Conservation (phyloP, 768 basidiomycete species). For the Melanogaster broomeanus region DNA sequence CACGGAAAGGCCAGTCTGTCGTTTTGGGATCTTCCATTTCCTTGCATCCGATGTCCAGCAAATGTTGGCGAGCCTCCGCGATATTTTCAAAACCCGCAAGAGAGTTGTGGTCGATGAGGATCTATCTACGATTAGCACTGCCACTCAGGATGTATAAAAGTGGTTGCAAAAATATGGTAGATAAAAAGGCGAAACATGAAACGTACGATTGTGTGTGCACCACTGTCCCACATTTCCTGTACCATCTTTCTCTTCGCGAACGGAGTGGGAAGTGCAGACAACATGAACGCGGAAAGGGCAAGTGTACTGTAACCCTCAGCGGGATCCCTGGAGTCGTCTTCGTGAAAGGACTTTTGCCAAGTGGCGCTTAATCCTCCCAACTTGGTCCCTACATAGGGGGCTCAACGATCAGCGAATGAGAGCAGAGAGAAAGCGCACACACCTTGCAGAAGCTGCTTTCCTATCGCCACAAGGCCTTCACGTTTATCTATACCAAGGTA, state of each 20-base stretch:
- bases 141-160: not conserved
- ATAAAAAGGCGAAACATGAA: not conserved
- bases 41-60: slow-evolving; percentile 64
- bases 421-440: slow-evolving; percentile 13
- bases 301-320: slow-evolving; percentile 52
- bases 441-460: slow-evolving; percentile 64
- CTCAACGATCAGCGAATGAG: slow-evolving; percentile 14
- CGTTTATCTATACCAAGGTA: slow-evolving; percentile 83
- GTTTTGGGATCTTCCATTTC: slow-evolving; percentile 52
- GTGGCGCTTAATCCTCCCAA: slow-evolving; percentile 44
- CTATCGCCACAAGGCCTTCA: slow-evolving; percentile 66
- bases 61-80: slow-evolving; percentile 72
- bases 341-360: slow-evolving; percentile 62
- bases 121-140: slow-evolving; percentile 41
- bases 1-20: slow-evolving; percentile 40
- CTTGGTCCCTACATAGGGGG: slow-evolving; percentile 43
- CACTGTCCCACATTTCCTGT: slow-evolving; percentile 90
- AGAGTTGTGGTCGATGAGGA: slow-evolving; percentile 85
- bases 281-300: slow-evolving; percentile 83
- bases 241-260: slow-evolving; percentile 65
- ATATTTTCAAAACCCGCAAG: slow-evolving; percentile 74
- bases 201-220: slow-evolving; percentile 76
- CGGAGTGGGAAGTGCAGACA: slow-evolving; percentile 69
- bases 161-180: not conserved
- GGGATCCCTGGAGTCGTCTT: slow-evolving; percentile 43